These are phyloP conservation scores for Cryomyces minteri DNA, from an alignment of 495 filamentous ascomycete species.

Conservation along the genomic window DNA sequence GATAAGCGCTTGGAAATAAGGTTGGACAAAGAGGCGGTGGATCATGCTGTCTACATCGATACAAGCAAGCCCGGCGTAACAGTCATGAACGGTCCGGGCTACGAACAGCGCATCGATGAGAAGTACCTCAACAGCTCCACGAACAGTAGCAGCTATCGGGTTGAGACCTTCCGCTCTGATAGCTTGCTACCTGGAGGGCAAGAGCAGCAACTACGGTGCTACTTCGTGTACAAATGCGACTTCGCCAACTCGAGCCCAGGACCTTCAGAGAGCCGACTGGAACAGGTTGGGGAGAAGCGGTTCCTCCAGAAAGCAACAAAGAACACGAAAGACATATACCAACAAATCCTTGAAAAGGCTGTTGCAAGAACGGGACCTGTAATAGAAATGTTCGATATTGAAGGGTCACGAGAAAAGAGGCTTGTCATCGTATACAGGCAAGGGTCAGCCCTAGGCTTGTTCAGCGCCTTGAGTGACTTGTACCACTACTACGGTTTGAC, in stretches of 20 bases:
- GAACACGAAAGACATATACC: slow-evolving; percentile 90
- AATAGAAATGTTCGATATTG: slow-evolving; percentile 94
- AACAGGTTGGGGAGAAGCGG: slow-evolving; percentile 80
- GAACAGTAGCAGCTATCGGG: slow-evolving; percentile 57
- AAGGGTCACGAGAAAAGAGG: slow-evolving; percentile 74
- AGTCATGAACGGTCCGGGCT: slow-evolving; percentile 56
- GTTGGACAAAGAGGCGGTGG: slow-evolving; percentile 81
- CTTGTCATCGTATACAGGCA: slow-evolving; percentile 88
- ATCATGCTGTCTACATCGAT: slow-evolving; percentile 97
- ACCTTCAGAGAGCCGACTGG: slow-evolving; percentile 68
- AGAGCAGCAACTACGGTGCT: slow-evolving; percentile 78
- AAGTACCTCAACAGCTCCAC: slow-evolving; percentile 73
- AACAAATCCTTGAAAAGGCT: slow-evolving; percentile 74
- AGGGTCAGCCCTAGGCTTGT: slow-evolving; percentile 80
- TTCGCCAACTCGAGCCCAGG: slow-evolving; percentile 58
- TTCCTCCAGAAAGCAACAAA: slow-evolving; percentile 90
- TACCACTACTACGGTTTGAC: slow-evolving; percentile 98
- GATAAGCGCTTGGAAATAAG: slow-evolving; percentile 89
- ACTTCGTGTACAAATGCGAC: slow-evolving; percentile 93
- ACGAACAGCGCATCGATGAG: slow-evolving; percentile 82
- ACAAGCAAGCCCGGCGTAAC: slow-evolving; percentile 78
- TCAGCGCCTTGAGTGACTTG: slow-evolving; percentile 86
- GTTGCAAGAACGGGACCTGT: slow-evolving; percentile 75
- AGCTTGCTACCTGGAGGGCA: slow-evolving; percentile 52
- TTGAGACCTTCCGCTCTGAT: slow-evolving; percentile 87